phyloP scores from a whole-genome alignment of 2,329 filamentous ascomycete species.

The Cordyceps tenuipes region DNA sequence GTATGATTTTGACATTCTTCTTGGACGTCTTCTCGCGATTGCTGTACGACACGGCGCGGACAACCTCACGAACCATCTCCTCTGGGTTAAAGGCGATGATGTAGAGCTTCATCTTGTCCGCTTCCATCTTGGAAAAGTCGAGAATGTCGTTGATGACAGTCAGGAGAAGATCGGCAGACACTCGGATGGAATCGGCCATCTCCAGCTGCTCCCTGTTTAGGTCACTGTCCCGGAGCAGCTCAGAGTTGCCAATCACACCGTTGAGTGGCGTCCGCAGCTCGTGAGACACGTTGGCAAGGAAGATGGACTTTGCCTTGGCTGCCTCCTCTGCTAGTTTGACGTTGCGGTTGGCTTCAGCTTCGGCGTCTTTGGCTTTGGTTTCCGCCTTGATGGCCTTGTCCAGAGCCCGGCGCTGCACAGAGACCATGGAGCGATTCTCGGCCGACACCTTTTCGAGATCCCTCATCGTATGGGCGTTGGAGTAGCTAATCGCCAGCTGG shows the following conservation, averaged over 20 bases:
- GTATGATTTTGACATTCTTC: constrained; percentile 54
- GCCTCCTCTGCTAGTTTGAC: constrained; percentile 78
- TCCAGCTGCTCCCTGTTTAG: constrained; percentile 71
- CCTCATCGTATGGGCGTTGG: constrained; percentile 59
- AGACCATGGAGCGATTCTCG: constrained; percentile 70
- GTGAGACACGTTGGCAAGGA: constrained; percentile 72
- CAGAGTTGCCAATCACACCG: constrained; percentile 81
- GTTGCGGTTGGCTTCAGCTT: constrained; percentile 68
- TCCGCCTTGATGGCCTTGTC: constrained; percentile 65
- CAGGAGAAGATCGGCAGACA: constrained; percentile 77
- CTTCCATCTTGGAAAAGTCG: constrained; percentile 91
- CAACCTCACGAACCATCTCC: constrained; percentile 59
- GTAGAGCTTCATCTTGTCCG: constrained; percentile 76
- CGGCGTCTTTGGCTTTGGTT: constrained; percentile 66
- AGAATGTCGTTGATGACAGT: constrained; percentile 95
- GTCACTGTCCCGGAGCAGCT: constrained; percentile 68
- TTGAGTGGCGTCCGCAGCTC: constrained; percentile 77
- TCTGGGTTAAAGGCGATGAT: constrained; percentile 59
- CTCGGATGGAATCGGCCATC: constrained; percentile 78
- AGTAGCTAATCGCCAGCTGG: constrained; percentile 67
- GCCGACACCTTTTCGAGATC: constrained; percentile 69
- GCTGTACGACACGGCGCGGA: constrained; percentile 58
- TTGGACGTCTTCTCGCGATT: constrained; percentile 55
- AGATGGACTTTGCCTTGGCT: constrained; percentile 74
- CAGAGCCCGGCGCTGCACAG: constrained; percentile 65